Base-by-base conservation (phyloP, 345 rosid species). In the Eucalyptus pauciflora region DNA sequence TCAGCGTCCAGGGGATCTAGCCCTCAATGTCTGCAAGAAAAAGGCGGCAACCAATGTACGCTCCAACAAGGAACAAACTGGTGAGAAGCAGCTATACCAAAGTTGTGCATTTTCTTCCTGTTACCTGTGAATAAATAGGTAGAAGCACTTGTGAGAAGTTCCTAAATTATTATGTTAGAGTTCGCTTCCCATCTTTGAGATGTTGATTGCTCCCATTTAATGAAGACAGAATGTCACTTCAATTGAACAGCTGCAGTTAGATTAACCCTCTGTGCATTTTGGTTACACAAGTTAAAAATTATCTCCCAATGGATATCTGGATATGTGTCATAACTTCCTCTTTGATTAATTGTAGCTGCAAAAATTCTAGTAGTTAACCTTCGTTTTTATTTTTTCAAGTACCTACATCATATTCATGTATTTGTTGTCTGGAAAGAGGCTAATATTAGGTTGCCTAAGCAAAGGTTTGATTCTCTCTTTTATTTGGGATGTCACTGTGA, bases 11-110 rank as follows among this genome's bases (percentile, higher is more conserved):
- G 99, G 99, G 22, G 99, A 97, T 92, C 91, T 97, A 85, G 93
- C 96, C 20, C 95, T 97, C 56, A 96, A 97, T 86, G 96, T 96
- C 85, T 97, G 99, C 93, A 96, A 96, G 95, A 96, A 96, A 92
- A 97, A 98, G 87, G 99, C 98, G 69, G 99, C 99, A 2, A 98
- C 99, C 64, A 98, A 97, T 87, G 91, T 96, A 31, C 96, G 99
- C 18, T 98, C 99, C 90, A 97, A 98, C 92, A 98, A 98, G 91
- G 99, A 97, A 86, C 94, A 91, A 91, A 92, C 99, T 90, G 98
- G 99, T 95, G 88, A 88, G 90, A 89, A 85, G 62, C 79, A 81
- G 58, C 89, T 87, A 71, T 71, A 22, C 76, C 71, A 76, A 76
- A 76, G 29, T 76, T 20, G 50, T 76, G 46, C 49, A 48, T 79